Conservation (phyloP, 331 rosid genomes). For the Phaseolus coccineus region DNA sequence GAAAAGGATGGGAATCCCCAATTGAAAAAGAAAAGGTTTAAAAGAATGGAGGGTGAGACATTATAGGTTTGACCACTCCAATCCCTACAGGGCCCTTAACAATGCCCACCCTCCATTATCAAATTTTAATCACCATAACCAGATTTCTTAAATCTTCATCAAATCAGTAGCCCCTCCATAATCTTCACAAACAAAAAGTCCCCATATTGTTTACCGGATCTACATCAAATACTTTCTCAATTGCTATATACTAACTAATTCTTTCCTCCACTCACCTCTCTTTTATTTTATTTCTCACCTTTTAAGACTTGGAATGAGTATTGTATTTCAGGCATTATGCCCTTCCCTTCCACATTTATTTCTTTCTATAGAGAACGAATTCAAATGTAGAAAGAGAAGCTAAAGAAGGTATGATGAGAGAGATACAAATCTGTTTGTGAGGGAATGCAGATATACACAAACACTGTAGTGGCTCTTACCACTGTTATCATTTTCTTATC, state of each 20-base stretch:
- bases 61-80: slow-evolving; percentile 58
- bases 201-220: background rate
- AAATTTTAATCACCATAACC: background rate
- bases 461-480: too few species aligned
- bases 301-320: too few species aligned
- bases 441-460: too few species aligned
- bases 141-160: slow-evolving; percentile 26
- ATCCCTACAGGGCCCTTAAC: slow-evolving; percentile 49
- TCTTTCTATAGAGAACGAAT: too few species aligned
- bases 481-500: too few species aligned
- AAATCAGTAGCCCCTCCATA: slow-evolving; percentile 27
- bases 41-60: slow-evolving; percentile 26
- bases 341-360: too few species aligned
- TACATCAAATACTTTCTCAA: slow-evolving; percentile 30
- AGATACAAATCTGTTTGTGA: too few species aligned
- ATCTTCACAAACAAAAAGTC: background rate
- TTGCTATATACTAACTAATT: background rate
- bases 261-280: background rate
- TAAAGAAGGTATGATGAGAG: too few species aligned
- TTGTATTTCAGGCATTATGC: too few species aligned
- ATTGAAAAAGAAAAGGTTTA: slow-evolving; percentile 31
- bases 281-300: too few species aligned
- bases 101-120: slow-evolving; percentile 38
- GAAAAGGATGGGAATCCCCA: slow-evolving; percentile 73
- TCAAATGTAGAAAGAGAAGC: too few species aligned